Base-by-base conservation (phyloP, 2,329 filamentous ascomycete genomes). In the Calonectria pteridis region DNA sequence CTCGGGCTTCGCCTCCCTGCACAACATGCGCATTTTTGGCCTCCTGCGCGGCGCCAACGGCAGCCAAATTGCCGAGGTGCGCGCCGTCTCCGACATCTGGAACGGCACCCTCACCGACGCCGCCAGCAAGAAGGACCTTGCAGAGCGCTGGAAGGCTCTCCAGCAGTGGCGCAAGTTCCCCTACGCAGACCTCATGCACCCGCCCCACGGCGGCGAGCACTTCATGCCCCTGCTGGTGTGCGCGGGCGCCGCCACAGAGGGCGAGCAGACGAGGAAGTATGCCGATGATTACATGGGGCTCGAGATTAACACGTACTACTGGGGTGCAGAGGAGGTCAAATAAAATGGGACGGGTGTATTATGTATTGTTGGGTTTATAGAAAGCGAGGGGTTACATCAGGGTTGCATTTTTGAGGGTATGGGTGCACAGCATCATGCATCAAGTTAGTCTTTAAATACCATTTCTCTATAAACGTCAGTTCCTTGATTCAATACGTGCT, bases 151-250 rank as follows among this genome's bases (percentile, higher is more conserved):
- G 71, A 78, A 77, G 46, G 86, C 82, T 53, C 83, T 92, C 43
- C 78, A 79, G 13, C 80, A 76, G 2, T 92, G 90, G 89, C 84
- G 89, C 69, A 78, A 79, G 4, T 84, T 90, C 75, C 87, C 88
- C 0, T 80, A 85, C 37, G 85, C 87, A 1, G 87, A 89, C 73
- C 84, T 86, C 16, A 89, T 90, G 86, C 90, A 92, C 79, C 90
- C 90, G 3, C 82, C 82, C 1, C 80, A 84, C 13, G 89, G 87
- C 0, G 89, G 88, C 0, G 90, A 92, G 82, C 90, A 92, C 76
- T 91, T 92, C 69, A 82, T 92, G 85, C 90, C 90, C 72, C 80
- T 92, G 82, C 79, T 91, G 58, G 90, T 92, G 37, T 89, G 88
- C 76, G 88, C 89, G 4, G 89, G 88, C 0, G 87, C 87, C 0